Percentiles rank a stretch among this genome's conserved stretches.
Conservation (phyloP, 176 grass and related monocot species). For the Zoysia pacifica region DNA sequence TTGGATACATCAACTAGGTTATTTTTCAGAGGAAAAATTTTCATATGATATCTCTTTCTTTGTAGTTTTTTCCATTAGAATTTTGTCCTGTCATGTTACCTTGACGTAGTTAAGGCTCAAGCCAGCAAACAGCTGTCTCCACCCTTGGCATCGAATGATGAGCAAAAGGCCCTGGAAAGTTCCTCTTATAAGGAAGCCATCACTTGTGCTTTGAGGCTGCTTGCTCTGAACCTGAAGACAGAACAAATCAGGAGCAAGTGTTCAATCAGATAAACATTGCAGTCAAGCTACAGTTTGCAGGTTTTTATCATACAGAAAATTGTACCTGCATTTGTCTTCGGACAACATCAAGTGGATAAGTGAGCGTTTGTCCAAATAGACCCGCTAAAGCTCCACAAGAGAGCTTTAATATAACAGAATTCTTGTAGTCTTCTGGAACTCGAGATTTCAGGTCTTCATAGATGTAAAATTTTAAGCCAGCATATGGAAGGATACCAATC, state of each 20-base stretch:
- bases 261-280: background rate
- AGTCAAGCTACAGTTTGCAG: background rate
- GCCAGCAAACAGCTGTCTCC: constrained; percentile 91
- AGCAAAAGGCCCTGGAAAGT: constrained; percentile 69
- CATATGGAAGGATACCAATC: constrained; percentile 96
- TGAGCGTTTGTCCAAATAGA: constrained; percentile 96
- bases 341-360: constrained; percentile 95
- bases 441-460: constrained; percentile 85
- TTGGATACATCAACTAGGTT: background rate
- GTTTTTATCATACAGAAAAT: constrained; percentile 5
- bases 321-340: constrained; percentile 96
- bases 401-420: constrained; percentile 75
- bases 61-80: background rate
- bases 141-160: constrained; percentile 69
- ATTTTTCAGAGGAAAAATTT: background rate
- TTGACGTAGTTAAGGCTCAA: constrained; percentile 98
- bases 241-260: background rate
- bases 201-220: constrained; percentile 46
- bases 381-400: constrained; percentile 95
- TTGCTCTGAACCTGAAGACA: constrained; percentile 74
- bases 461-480: constrained; percentile 97
- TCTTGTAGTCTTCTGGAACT: constrained; percentile 89
- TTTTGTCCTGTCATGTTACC: constrained; percentile 50
- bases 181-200: constrained; percentile 59
- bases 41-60: background rate